Base-by-base conservation (phyloP, 441 rosid species). In the Pelargonium fulgidum region DNA sequence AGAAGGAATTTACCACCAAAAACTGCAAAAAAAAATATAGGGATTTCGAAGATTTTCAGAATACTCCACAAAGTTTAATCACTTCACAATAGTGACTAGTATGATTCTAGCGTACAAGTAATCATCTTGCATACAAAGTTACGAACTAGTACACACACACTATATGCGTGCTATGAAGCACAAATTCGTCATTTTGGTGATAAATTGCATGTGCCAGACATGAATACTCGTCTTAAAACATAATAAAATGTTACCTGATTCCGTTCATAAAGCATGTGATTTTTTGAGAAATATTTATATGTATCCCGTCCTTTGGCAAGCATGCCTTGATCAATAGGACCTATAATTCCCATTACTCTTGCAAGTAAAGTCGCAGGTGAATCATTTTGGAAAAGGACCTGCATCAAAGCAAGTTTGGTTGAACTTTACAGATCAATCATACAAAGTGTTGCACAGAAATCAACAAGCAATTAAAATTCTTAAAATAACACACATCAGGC, bases 371-470 rank as follows among this genome's bases (percentile, higher is more conserved):
- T 91, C 68, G 99, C 96, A 12, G 95, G 91, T 48, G 99, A 93
- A 85, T 93, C 99, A 82, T 93, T 93, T 81, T 93, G 96, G 78
- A 93, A 93, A 68, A 93, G 95, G 62, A 93, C 98, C 98, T 93
- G 75, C 68, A 71, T n/a, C 67, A 72, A 42, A 48, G 62, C 70
- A 66, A 72, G 39, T 42, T 61, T 14, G 66, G 68, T 70, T 24
- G 69, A 78, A 70, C 36, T 62, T 39, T 36, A 66, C 68, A 68
- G 54, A 48, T 45, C 16, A n/a, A 69, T 22, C 48, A 69, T 14
- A 54, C 13, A 29, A 44, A 52, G 6, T 6, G 8, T 0, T 36
- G 41, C 1, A 8, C 41, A 36, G 6, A 36, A 36, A 0, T 1
- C 8, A 8, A 36, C 41, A 8, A n/a, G n/a, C n/a, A n/a, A n/a